Evolutionary conservation across 2,329 filamentous ascomycete genomes (phyloP).

Genomic region (Fusarium udum): DNA sequence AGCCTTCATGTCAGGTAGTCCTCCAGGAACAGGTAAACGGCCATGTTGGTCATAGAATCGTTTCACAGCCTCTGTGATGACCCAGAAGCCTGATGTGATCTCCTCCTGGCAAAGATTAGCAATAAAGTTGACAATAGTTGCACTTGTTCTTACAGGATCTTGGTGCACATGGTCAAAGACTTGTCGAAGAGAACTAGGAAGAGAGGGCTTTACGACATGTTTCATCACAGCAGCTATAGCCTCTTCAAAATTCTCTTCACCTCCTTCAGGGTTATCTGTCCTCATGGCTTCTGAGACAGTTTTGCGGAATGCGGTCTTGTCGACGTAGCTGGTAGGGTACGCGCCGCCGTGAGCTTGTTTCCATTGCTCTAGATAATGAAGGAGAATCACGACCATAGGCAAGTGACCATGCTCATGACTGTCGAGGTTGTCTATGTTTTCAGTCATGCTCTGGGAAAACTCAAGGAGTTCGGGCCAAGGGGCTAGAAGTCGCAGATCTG

Average conservation of each 20-base stretch:
- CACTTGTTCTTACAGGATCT: conserved; percentile 56
- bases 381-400: conserved; percentile 83
- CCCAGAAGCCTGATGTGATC: conserved; percentile 77
- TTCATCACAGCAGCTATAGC: conserved; percentile 88
- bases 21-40: conserved; percentile 83
- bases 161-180: conserved; percentile 75
- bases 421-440: conserved; percentile 73
- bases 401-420: conserved; percentile 90
- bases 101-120: conserved; percentile 51
- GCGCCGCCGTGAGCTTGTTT: conserved; percentile 73
- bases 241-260: conserved; percentile 97
- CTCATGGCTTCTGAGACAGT: conserved; percentile 74
- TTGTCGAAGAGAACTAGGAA: conserved; percentile 76
- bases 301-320: conserved; percentile 85
- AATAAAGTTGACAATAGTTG: background rate
- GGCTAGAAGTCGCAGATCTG: conserved; percentile 82
- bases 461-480: conserved; percentile 85
- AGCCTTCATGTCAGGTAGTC: conserved; percentile 97
- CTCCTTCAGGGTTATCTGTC: conserved; percentile 80
- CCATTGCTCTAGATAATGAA: conserved; percentile 87
- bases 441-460: conserved; percentile 74
- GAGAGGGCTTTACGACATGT: conserved; percentile 74
- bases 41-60: conserved; percentile 78
- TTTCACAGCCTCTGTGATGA: conserved; percentile 82
- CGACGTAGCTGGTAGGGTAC: conserved; percentile 78